Percentiles rank a stretch among this genome's conserved stretches.
phyloP scores from a whole-genome alignment of 352 stramenopile genomes.

The Globisporangium yorkense region DNA sequence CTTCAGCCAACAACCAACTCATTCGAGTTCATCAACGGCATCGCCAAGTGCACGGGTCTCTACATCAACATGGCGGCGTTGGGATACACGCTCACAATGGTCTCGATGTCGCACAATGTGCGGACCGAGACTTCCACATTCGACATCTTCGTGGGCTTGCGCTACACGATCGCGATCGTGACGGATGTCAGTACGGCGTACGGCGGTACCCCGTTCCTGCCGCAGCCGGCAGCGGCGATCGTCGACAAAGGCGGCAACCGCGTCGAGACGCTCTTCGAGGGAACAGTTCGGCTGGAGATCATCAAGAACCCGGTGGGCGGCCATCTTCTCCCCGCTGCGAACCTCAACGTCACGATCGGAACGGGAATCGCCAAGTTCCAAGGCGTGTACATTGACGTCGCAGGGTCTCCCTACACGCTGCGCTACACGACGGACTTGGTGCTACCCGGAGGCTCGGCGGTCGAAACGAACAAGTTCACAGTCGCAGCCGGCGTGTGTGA shows the following conservation, averaged over 20 bases:
- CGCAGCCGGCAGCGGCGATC: slow-evolving; percentile 66
- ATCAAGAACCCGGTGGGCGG: slow-evolving; percentile 54
- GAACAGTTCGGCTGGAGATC: slow-evolving; percentile 60
- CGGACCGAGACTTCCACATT: slow-evolving; percentile 68
- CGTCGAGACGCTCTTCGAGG: slow-evolving; percentile 35
- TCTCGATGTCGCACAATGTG: slow-evolving; percentile 59
- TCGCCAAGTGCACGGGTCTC: slow-evolving; percentile 64
- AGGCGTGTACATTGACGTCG: slow-evolving; percentile 64
- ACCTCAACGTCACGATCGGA: slow-evolving; percentile 51
- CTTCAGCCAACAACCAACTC: slow-evolving; percentile 35
- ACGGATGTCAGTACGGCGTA: slow-evolving; percentile 76
- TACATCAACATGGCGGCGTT: slow-evolving; percentile 58
- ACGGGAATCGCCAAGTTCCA: slow-evolving; percentile 53
- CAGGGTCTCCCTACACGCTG: slow-evolving; percentile 71
- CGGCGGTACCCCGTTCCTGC: slow-evolving; percentile 66
- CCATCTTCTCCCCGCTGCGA: slow-evolving; percentile 34
- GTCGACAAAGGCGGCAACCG: slow-evolving; percentile 78
- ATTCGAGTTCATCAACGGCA: slow-evolving; percentile 72
- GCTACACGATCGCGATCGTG: slow-evolving; percentile 54
- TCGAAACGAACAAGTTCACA: slow-evolving; percentile 77
- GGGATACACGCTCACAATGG: slow-evolving; percentile 67
- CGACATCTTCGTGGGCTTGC: slow-evolving; percentile 56
- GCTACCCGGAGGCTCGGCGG: slow-evolving; percentile 35
- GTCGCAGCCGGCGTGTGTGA: slow-evolving; percentile 54
- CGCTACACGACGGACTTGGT: slow-evolving; percentile 59